Percentiles rank a stretch among this genome's conserved stretches.
These are phyloP conservation scores for Lasiosphaeria hispida DNA, from an alignment of 495 filamentous ascomycete species.

Conservation along the genomic window DNA sequence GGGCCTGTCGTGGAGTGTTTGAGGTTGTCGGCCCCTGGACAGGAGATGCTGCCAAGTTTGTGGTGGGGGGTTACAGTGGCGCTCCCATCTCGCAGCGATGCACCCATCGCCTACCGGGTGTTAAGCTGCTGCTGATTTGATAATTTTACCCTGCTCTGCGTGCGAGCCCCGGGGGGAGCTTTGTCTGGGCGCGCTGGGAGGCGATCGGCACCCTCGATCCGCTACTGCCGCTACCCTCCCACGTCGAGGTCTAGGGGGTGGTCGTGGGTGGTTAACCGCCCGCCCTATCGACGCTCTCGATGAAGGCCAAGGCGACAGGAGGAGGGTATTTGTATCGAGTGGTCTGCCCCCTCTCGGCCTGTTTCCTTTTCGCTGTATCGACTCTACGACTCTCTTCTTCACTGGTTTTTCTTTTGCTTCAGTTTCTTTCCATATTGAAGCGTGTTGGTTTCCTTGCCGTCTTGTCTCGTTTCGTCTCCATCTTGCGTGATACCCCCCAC, in stretches of 20 bases:
- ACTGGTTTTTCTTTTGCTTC: constrained; percentile 8
- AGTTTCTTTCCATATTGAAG: neutral
- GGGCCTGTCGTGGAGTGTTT: neutral
- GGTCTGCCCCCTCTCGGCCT: neutral
- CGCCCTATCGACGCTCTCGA: neutral
- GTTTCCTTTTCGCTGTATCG: neutral
- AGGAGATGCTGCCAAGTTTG: constrained; percentile 1
- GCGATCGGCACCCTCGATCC: constrained; percentile 9
- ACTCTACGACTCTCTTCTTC: neutral
- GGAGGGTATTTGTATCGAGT: constrained; percentile 3
- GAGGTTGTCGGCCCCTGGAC: no score
- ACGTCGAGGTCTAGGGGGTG: neutral
- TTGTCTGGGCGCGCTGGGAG: constrained; percentile 1
- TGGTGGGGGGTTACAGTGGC: neutral
- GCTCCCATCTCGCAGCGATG: neutral
- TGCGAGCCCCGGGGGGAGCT: no score
- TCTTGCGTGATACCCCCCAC: neutral
- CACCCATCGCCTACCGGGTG: neutral
- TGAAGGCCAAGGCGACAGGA: neutral
- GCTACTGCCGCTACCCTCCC: neutral
- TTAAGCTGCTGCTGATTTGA: constrained; percentile 5
- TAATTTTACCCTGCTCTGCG: no score
- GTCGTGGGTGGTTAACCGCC: neutral
- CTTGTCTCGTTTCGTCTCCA: constrained; percentile 5
- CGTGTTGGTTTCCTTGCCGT: neutral